Base-by-base conservation (phyloP, 305 asterid genomes). In the Ajuga reptans region DNA sequence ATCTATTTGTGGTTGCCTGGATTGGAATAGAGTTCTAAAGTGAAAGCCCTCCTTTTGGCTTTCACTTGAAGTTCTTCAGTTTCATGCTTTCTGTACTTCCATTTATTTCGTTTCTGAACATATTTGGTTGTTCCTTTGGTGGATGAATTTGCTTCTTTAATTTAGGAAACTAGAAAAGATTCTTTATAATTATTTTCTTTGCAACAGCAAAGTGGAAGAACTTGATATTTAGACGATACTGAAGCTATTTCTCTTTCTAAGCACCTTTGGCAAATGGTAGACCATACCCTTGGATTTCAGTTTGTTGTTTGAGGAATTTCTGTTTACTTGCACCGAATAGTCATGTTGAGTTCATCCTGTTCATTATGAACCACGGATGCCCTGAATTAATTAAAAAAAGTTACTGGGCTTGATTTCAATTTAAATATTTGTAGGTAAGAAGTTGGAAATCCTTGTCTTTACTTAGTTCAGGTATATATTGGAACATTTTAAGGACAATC, bases 1-100 rank as follows among this genome's bases (percentile, higher is more conserved):
- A 49, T 54, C 50, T 39, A n/a, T 66, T 49, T 36, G 69, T 16
- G 45, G 46, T 54, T 17, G 58, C 64, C 69, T 47, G 49, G 12
- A 39, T 51, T 50, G 64, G 56, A 50, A 36, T 49, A 24, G 49
- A 21, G 56, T 52, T 59, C 64, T 18, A 27, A 67, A 74, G 45
- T 59, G 21, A 66, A 34, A 61, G 21, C 47, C 37, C 3, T 31
- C 43, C 2, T 50, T 24, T 42, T 12, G 8, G n/a, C n/a, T 51
- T 34, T 66, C 18, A 27, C 1, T 27, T 27, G 3, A n/a, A n/a
- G n/a, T n/a, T n/a, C n/a, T 15, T 50, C 41, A 45, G 18, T 46
- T 55, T 4, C 34, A 33, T 56, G 66, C 43, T 55, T 14, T 57
- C 15, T 11, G 47, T 33, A 49, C 65, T 14, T 46, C 21, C 60